Conservation (phyloP, 2,329 filamentous ascomycete genomes). For the Colletotrichum graminicola region DNA sequence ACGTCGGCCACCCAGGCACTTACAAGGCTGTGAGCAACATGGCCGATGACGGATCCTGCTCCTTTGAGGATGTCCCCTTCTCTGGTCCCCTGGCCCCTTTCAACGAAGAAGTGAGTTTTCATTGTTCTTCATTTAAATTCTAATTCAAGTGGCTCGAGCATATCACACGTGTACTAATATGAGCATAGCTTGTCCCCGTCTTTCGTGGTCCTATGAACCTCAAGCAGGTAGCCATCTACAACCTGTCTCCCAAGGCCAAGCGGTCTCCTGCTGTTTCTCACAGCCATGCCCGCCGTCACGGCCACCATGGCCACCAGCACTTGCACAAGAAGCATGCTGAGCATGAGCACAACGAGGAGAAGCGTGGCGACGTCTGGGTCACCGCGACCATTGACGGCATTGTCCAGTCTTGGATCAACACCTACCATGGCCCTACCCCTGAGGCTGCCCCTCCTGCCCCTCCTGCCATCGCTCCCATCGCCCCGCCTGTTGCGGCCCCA, state of each 20-base stretch:
- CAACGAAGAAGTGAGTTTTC: constrained; percentile 73
- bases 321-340: constrained; percentile 60
- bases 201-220: constrained; percentile 78
- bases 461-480: constrained; percentile 41
- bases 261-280: constrained; percentile 46
- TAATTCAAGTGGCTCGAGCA: neutral
- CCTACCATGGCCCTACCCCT: constrained; percentile 58
- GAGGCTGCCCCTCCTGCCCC: constrained; percentile 20
- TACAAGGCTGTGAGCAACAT: constrained; percentile 76
- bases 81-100: constrained; percentile 74
- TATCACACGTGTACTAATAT: constrained; percentile 1
- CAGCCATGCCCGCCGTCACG: constrained; percentile 52
- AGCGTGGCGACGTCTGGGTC: constrained; percentile 63
- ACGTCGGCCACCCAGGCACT: constrained; percentile 68
- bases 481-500: constrained; percentile 36
- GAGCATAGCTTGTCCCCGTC: constrained; percentile 74
- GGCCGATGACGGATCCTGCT: constrained; percentile 67
- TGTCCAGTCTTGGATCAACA: constrained; percentile 70
- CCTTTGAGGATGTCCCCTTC: constrained; percentile 64
- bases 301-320: constrained; percentile 64
- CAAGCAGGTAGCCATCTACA: constrained; percentile 78
- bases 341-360: constrained; percentile 53
- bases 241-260: constrained; percentile 56
- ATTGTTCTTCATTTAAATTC: neutral
- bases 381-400: constrained; percentile 70